A percentile compares a stretch with the other conserved stretches of the same genome.
Evolutionary conservation across 202 grass and related monocot species (phyloP).

Genomic region (Panicum hallii): DNA sequence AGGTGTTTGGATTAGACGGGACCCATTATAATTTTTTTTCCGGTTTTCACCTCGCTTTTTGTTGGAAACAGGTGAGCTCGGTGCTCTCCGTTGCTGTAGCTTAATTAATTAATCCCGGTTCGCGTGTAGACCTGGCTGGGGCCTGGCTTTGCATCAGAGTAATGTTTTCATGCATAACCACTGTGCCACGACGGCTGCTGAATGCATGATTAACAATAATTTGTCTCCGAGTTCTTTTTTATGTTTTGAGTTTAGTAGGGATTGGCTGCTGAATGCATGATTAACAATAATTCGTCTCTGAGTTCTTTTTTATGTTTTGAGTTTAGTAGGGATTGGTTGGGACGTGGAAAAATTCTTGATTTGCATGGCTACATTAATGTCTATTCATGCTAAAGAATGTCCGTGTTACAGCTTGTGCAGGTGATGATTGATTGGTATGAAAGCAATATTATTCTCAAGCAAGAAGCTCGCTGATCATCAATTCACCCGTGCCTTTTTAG

Average conservation of each 20-base stretch:
- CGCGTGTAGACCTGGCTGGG: neutral
- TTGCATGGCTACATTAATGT: neutral
- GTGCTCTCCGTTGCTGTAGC: neutral
- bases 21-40: neutral
- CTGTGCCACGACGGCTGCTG: constrained; percentile 11
- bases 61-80: constrained; percentile 17
- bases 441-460: too few relatives aligned
- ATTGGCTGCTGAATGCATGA: constrained; percentile 1
- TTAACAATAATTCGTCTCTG: neutral
- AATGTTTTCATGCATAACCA: constrained; percentile 31
- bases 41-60: neutral
- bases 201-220: constrained; percentile 17
- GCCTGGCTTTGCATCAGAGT: constrained; percentile 6
- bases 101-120: constrained; percentile 10
- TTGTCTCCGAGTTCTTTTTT: neutral
- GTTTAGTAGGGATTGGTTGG: constrained; percentile 14
- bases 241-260: neutral
- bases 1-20: neutral
- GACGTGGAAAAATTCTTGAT: neutral
- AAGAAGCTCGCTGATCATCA: too few relatives aligned
- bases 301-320: neutral
- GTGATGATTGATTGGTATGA: constrained; percentile 3
- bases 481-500: neutral
- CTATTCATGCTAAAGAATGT: neutral
- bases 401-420: neutral